Base-by-base conservation (phyloP, 176 grass and related monocot genomes). In the Juncus inflexus region DNA sequence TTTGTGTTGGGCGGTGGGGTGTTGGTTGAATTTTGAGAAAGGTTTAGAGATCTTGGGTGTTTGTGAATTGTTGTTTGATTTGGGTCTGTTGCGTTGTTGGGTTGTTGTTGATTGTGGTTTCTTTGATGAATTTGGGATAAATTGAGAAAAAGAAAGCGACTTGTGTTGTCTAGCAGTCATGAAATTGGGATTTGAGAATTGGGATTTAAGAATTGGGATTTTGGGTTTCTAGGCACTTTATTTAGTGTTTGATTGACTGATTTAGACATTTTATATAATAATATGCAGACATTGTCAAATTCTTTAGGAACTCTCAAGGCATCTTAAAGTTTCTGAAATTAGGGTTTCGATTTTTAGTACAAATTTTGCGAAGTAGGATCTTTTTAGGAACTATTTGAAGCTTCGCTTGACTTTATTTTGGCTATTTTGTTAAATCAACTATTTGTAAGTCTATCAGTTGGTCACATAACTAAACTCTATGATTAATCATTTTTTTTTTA, bases 151-250 rank as follows among this genome's bases (percentile, higher is more conserved):
- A 16, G 14, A 42, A 16, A 69, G 10, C 55, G 35, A 13, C 15
- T 1, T 12, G 49, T 63, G 19, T 67, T 67, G 42, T 38, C 42
- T 7, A 35, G 35, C 49, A 52, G 49, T 53, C 45, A 35, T 53
- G 45, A 67, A 67, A n/a, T 37, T 67, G 45, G 43, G 64, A 37
- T 66, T 50, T 10, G 14, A 28, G 63, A 66, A 39, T 67, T 67
- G 50, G 12, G 49, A 41, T 55, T 41, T 35, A 15, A 40, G 38
- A 71, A 40, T 47, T 47, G 43, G 43, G 9, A 9, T 47, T 62
- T 62, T 62, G 13, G 3, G 9, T 62, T 39, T 62, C 58, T 62
- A 39, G 9, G 10, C 10, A 38, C 37, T 62, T 62, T 11, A 28
- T 62, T 13, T 10, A 28, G 3, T 62, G 58, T 62, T 16, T 37